These are phyloP conservation scores for Dioscorea alata DNA, from an alignment of 106 monocot species.

Conservation along the genomic window DNA sequence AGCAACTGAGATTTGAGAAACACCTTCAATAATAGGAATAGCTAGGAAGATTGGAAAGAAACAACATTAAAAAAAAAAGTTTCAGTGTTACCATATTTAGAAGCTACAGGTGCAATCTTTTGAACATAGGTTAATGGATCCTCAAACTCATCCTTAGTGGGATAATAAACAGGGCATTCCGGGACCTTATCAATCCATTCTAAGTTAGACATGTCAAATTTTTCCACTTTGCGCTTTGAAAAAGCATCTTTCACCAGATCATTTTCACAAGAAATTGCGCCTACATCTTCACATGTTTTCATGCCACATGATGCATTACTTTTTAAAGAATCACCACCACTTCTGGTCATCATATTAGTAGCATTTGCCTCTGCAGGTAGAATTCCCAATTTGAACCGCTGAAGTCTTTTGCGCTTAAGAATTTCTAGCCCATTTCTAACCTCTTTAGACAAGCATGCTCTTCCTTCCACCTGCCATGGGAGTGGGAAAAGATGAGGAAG, in stretches of 20 bases:
- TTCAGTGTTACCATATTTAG: slow-evolving; percentile 62
- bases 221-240: slow-evolving; percentile 45
- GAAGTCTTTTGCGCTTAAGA: slow-evolving; percentile 51
- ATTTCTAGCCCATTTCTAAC: slow-evolving; percentile 52
- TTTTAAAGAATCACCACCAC: slow-evolving; percentile 58
- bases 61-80: background rate
- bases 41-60: background rate
- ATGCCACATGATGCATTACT: slow-evolving; percentile 32
- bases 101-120: slow-evolving; percentile 65
- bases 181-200: slow-evolving; percentile 88
- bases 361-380: slow-evolving; percentile 24
- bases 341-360: slow-evolving; percentile 37
- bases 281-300: slow-evolving; percentile 23
- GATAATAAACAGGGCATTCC: slow-evolving; percentile 80
- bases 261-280: slow-evolving; percentile 9
- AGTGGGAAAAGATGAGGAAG: no score
- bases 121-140: slow-evolving; percentile 79
- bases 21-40: no score
- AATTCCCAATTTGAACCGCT: slow-evolving; percentile 20
- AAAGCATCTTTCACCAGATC: slow-evolving; percentile 28
- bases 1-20: background rate
- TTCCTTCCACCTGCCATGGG: slow-evolving; percentile 56
- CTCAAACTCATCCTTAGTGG: slow-evolving; percentile 86
- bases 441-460: slow-evolving; percentile 49
- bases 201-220: slow-evolving; percentile 63